Base-by-base conservation (phyloP, 768 basidiomycete species). In the Tubosaeta brunneosetosa region DNA sequence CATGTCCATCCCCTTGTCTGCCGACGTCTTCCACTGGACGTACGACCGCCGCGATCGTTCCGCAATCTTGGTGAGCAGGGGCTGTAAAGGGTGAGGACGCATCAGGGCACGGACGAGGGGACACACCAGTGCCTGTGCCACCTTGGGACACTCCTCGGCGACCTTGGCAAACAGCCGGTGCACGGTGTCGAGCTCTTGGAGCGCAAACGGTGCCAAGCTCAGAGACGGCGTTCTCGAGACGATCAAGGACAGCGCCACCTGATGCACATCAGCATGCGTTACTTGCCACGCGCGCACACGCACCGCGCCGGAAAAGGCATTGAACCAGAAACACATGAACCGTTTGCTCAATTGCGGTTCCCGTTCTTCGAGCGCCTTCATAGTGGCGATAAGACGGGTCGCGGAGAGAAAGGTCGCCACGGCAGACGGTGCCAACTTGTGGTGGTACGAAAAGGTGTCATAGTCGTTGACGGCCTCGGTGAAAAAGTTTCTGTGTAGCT, bases 311-410 rank as follows among this genome's bases (percentile, higher is more conserved):
- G 86, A 86, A 64, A 86, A 86, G 17, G 80, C 74, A 61, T 88
- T 86, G 53, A 84, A 83, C 86, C 87, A 90, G 60, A 86, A 81
- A 63, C 82, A 79, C 66, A 85, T 75, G 58, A 86, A 84, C 29
- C 87, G 77, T 47, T 77, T 77, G 55, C 80, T 81, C 46, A 88
- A 66, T 57, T 83, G 78, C 8, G 81, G 77, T 62, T 85, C 80
- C 55, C 78, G 74, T 36, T 77, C 70, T 63, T 79, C 83, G 22
- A 87, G 68, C 33, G 72, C 74, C 55, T 82, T 78, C 16, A 86
- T 67, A 2, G 79, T 75, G 57, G 76, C 74, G 29, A 87, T 81
- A 47, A 88, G 69, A 36, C 73, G 80, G 44, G 78, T 76, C 9
- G 82, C 79, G 25, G 80, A 73, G 19, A 80, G 73, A 66, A 83